A percentile compares a stretch with the other conserved stretches of the same genome.
These are phyloP conservation scores for Penicillium lividum DNA, from an alignment of 495 filamentous ascomycete species.

Conservation along the genomic window DNA sequence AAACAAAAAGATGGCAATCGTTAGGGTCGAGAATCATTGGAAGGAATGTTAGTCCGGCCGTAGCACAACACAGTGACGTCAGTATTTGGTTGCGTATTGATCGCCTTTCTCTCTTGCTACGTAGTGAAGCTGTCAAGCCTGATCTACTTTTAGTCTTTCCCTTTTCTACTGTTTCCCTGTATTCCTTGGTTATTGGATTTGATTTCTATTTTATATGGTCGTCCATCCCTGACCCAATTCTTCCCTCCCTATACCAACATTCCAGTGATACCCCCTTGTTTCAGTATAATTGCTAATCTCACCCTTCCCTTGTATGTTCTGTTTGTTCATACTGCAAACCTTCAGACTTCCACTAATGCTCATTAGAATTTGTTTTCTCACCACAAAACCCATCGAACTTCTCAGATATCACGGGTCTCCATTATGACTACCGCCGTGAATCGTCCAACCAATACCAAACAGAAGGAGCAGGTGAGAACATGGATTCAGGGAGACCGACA, in stretches of 20 bases:
- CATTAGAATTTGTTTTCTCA: conserved; percentile 13
- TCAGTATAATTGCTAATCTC: conserved; percentile 25
- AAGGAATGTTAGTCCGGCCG: conserved; percentile 5
- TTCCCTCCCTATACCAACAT: conserved; percentile 24
- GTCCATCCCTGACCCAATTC: conserved; percentile 11
- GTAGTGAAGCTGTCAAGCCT: background rate
- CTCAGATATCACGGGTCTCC: conserved; percentile 15
- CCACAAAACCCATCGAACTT: background rate
- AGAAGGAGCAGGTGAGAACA: conserved; percentile 50
- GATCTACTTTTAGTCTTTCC: conserved; percentile 1
- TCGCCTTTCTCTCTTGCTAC: background rate
- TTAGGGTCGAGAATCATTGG: background rate
- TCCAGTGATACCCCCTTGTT: conserved; percentile 42
- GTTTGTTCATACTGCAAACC: conserved; percentile 22
- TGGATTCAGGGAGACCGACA: background rate
- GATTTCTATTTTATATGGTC: conserved; percentile 9
- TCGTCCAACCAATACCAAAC: conserved; percentile 62
- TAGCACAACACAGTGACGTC: conserved; percentile 7
- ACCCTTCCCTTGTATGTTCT: conserved; percentile 7
- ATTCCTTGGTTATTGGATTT: background rate
- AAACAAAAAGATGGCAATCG: background rate
- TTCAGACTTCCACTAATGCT: conserved; percentile 13
- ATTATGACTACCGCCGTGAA: conserved; percentile 59
- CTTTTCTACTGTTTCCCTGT: background rate
- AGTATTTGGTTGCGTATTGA: conserved; percentile 1